Conservation (phyloP, 495 filamentous ascomycete genomes). For the Penicillium angulare region DNA sequence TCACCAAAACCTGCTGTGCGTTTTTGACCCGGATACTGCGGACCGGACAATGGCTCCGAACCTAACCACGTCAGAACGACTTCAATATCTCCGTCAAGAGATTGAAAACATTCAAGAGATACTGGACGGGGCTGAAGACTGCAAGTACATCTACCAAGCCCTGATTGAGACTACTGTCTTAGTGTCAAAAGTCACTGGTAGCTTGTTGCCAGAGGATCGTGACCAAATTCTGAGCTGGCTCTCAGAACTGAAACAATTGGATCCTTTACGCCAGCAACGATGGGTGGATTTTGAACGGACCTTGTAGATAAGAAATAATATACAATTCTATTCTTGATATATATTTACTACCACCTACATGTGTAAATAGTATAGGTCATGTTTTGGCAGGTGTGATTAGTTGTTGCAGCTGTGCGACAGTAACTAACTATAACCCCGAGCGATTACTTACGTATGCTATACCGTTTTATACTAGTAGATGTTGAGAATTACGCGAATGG, state of each 20-base stretch:
- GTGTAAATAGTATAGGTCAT: no score
- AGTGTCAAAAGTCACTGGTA: slow-evolving; percentile 35
- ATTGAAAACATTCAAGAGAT: slow-evolving; percentile 69
- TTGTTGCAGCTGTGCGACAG: background rate
- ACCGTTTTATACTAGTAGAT: no score
- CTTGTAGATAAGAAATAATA: slow-evolving; percentile 11
- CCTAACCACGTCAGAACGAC: slow-evolving; percentile 58
- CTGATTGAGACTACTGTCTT: slow-evolving; percentile 58
- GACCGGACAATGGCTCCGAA: slow-evolving; percentile 59
- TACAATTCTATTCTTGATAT: no score
- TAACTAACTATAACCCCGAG: no score
- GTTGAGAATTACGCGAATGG: no score
- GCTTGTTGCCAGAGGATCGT: slow-evolving; percentile 35
- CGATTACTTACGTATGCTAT: no score
- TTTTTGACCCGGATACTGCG: slow-evolving; percentile 51
- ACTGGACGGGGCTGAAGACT: slow-evolving; percentile 69
- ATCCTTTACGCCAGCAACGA: slow-evolving; percentile 66
- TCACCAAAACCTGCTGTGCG: slow-evolving; percentile 76
- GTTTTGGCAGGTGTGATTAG: background rate
- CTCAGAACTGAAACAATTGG: slow-evolving; percentile 58
- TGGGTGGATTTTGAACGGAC: slow-evolving; percentile 62
- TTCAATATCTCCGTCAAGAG: slow-evolving; percentile 65
- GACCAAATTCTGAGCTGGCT: slow-evolving; percentile 58
- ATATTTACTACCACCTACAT: no score
- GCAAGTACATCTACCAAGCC: slow-evolving; percentile 79